Evolutionary conservation across 192 early-diverging fungal species (phyloP), one percentile per base, ranked within the genome.

Genomic region (Backusella macrospora): DNA sequence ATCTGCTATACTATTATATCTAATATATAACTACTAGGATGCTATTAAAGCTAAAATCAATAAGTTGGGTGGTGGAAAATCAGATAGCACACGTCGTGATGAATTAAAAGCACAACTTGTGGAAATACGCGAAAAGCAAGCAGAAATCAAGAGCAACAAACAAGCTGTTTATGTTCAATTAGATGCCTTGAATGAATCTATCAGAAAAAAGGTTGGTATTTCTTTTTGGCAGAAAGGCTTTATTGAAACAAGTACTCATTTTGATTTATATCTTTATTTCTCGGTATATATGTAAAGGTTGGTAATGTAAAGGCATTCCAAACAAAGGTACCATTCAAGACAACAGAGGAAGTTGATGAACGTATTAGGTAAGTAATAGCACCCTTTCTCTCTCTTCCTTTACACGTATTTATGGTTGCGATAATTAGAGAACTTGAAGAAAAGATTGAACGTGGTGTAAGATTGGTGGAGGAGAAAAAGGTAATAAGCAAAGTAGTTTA

Each of bases 381-480:
- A 37, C 0, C 40, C 18, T 23, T 55, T 5, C 5, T 43, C 1
- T 29, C 10, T 34, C 29, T 34, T 34, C 29, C 29, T 34, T 34
- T 34, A 34, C 29, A 34, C 29, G 29, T 34, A 39, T n/a, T 34
- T 52, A 55, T 23, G n/a, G 21, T 37, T 48, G 43, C 46, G 29
- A 18, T 47, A 65, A 62, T 62, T 43, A 93, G 88, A 62, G 85
- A 91, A 64, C 75, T 90, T 76, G 94, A 97, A 80, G 85, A 84
- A 72, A 85, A 92, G 78, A 87, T 96, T 72, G 90, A 93, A 47
- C 86, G 92, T 55, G 95, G 95, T 74, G 77, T 93, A 48, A 88
- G 91, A 73, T 79, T 98, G 65, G 86, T 92, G 59, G 96, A 96
- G 65, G 96, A 98, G 84, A 95, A 95, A 80, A 89, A 88, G 76